A percentile compares a stretch with the other conserved stretches of the same genome.
Conservation (phyloP, 768 basidiomycete genomes). For the Hypholoma fasciculare region DNA sequence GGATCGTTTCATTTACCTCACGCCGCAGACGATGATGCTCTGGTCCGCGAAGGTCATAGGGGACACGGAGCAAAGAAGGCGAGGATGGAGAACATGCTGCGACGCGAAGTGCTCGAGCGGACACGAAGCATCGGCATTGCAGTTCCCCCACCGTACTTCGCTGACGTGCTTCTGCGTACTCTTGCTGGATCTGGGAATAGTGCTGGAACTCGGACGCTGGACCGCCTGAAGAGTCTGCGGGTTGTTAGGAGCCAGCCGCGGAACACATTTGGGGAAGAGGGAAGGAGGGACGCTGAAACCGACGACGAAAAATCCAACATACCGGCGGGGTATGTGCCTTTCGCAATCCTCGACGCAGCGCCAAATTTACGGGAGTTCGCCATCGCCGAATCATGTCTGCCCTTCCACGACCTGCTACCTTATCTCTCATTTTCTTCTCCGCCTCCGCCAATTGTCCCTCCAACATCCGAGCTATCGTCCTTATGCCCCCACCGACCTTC, state of each 20-base stretch:
- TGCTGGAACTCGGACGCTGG: not conserved
- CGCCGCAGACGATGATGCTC: not conserved
- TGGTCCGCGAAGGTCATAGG: not conserved
- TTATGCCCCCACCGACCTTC: not conserved
- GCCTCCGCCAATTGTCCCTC: not conserved
- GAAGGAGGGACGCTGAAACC: not conserved
- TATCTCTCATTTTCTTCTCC: not conserved
- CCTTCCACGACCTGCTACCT: not conserved
- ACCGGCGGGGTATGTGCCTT: not conserved
- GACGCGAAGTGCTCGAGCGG: not conserved
- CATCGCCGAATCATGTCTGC: not conserved
- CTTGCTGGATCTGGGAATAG: not conserved
- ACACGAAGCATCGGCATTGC: not conserved
- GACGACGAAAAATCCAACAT: not conserved
- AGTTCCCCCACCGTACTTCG: conserved; percentile 1
- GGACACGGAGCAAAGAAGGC: not conserved
- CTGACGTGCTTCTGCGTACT: not conserved
- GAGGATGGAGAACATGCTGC: not conserved
- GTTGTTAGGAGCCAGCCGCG: not conserved
- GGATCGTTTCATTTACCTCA: not conserved
- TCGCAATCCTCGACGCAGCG: not conserved
- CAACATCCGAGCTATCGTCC: not conserved
- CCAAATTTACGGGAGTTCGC: not conserved
- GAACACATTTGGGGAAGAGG: not conserved
- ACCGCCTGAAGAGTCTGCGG: not conserved